phyloP scores from a whole-genome alignment of 495 filamentous ascomycete species.

The Pseudotulostoma volvatum region DNA sequence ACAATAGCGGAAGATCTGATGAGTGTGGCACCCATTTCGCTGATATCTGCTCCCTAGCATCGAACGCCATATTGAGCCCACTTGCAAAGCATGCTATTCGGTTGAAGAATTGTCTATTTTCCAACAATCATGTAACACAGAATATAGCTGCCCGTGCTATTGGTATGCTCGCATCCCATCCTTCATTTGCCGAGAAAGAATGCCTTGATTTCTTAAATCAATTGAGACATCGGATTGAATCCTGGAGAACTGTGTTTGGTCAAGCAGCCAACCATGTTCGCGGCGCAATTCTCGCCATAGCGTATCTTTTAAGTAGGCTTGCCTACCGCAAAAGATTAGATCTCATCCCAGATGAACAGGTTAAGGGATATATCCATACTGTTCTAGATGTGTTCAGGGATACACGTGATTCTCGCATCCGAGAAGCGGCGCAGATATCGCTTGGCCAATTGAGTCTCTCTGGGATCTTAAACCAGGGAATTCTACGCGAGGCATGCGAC shows the following conservation, averaged over 20 bases:
- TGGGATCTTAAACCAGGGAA: slow-evolving; percentile 30
- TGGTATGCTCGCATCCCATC: slow-evolving; percentile 62
- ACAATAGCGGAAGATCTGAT: slow-evolving; percentile 27
- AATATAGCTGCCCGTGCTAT: slow-evolving; percentile 49
- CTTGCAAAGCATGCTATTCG: slow-evolving; percentile 32
- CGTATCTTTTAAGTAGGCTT: slow-evolving; percentile 43
- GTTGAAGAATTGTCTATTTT: slow-evolving; percentile 42
- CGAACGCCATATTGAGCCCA: slow-evolving; percentile 31
- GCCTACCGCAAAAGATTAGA: slow-evolving; percentile 27
- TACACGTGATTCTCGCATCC: slow-evolving; percentile 38
- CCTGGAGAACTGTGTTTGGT: slow-evolving; percentile 44
- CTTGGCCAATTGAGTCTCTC: slow-evolving; percentile 65
- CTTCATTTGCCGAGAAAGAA: slow-evolving; percentile 19
- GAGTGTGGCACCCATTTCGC: slow-evolving; percentile 45
- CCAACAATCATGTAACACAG: slow-evolving; percentile 51
- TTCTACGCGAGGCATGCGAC: slow-evolving; percentile 18
- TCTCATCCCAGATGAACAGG: slow-evolving; percentile 16
- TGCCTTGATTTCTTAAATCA: slow-evolving; percentile 24
- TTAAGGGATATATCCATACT: slow-evolving; percentile 22
- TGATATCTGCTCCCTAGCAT: slow-evolving; percentile 48
- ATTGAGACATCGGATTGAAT: slow-evolving; percentile 22
- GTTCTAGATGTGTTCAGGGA: slow-evolving; percentile 31
- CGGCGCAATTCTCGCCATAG: slow-evolving; percentile 40
- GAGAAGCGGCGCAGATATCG: slow-evolving; percentile 43
- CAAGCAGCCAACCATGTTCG: slow-evolving; percentile 41